Evolutionary conservation across 331 rosid genomes (phyloP), one percentile per base, ranked within the genome.

Genomic region (Quercus phellos): DNA sequence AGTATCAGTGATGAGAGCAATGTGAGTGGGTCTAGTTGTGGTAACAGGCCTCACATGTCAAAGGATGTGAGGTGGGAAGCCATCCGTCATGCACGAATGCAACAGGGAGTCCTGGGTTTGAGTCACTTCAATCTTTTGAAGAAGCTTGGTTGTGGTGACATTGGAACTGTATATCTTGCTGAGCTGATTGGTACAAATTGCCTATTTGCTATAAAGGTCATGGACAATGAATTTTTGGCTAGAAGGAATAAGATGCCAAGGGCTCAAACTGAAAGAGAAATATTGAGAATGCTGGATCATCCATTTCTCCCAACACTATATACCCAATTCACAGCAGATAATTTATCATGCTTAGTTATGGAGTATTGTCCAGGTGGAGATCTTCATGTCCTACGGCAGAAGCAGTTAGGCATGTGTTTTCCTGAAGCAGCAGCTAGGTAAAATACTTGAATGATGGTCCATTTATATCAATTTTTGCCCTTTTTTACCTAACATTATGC

Each of bases 281-380:
- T 94, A 85, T 82, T 94, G 80, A 90, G 94, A 78, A 92, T 90
- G 90, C 90, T 94, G 68, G 99, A 94, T 80, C 99, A 94, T 85
- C 99, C 99, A 55, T 94, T 94, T 81, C 98, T 94, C 77, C 99
- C 99, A 7, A 94, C 99, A 43, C 80, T 92, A 42, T 94, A 90
- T 89, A 84, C 90, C 43, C 97, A 95, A 70, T 95, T 95, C 68
- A 90, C 98, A 43, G 87, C 98, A 56, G 97, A 93, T 87, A 95
- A 93, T 82, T 83, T 95, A 72, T 90, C 99, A 10, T 95, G 99
- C 80, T 88, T 95, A 71, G 91, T 92, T 78, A 95, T 90, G 99
- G 99, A 94, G 88, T 92, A 87, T 84, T 94, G 99, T 84, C 99
- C 99, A 66, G 99, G 99, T 9, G 99, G 99, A 79, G 99, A 95